Conservation (phyloP, 1,139 yeast species). For the Eremothecium coryli region DNA sequence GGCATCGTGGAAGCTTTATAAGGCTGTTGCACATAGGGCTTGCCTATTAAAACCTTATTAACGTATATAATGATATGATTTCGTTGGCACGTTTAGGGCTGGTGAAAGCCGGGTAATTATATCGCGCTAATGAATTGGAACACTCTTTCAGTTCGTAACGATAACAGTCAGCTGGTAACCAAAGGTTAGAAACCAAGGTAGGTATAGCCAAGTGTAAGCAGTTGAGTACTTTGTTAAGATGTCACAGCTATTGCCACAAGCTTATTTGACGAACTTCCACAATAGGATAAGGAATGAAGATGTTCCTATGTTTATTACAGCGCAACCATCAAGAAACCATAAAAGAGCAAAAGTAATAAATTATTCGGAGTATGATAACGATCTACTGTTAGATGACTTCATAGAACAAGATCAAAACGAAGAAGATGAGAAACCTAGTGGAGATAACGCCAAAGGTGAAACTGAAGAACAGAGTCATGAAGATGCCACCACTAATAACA, state of each 20-base stretch:
- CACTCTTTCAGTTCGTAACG: no score
- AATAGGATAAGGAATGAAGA: slow-evolving; percentile 58
- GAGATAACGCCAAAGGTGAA: slow-evolving; percentile 9
- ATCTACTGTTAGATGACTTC: slow-evolving; percentile 51
- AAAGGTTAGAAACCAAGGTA: no score
- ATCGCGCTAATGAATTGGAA: no score
- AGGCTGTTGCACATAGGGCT: no score
- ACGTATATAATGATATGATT: no score
- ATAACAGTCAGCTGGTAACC: no score
- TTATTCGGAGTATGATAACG: slow-evolving; percentile 81
- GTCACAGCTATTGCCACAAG: slow-evolving; percentile 51
- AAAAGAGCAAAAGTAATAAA: slow-evolving; percentile 71
- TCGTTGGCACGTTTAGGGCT: no score
- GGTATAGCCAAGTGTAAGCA: no score
- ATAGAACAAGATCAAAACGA: slow-evolving; percentile 30
- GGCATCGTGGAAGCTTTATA: no score
- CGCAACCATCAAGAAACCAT: slow-evolving; percentile 68
- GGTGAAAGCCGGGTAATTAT: no score
- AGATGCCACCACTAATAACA: slow-evolving; percentile 12
- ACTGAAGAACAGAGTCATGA: slow-evolving; percentile 1
- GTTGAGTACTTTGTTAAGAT: no score
- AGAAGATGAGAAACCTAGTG: slow-evolving; percentile 13
- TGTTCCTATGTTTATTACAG: slow-evolving; percentile 59
- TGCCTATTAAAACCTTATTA: no score
- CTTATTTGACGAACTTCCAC: slow-evolving; percentile 59